Evolutionary conservation across 495 filamentous ascomycete genomes (phyloP).

Genomic region (Penicillium egyptiacum): DNA sequence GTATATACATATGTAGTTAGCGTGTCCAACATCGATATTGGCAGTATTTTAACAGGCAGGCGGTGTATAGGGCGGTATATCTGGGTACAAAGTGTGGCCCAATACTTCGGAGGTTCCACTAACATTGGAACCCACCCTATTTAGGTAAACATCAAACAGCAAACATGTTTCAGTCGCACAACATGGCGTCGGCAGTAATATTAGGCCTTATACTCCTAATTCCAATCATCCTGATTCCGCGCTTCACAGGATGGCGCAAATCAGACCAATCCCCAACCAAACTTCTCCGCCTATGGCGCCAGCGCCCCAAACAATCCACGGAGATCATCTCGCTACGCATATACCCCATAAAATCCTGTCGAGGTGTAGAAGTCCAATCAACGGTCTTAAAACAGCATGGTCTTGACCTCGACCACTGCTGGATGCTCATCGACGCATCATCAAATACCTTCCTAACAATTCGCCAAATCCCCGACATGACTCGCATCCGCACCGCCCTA

Average conservation of each 20-base stretch:
- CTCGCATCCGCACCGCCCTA: slow-evolving; percentile 40
- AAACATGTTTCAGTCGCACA: slow-evolving; percentile 5
- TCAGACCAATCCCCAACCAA: slow-evolving; percentile 9
- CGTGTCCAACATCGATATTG: too few species aligned
- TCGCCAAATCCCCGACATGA: slow-evolving; percentile 46
- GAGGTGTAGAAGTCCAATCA: slow-evolving; percentile 67
- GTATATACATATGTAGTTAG: too few species aligned
- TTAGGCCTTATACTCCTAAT: slow-evolving; percentile 20
- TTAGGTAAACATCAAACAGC: neutral
- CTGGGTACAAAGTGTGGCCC: neutral
- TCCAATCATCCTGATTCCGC: slow-evolving; percentile 19
- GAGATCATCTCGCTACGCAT: slow-evolving; percentile 60
- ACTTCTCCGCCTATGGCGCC: slow-evolving; percentile 17
- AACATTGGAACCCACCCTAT: too few species aligned
- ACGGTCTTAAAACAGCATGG: slow-evolving; percentile 68
- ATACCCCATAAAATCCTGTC: slow-evolving; percentile 89
- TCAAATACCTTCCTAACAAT: slow-evolving; percentile 45
- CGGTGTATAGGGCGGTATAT: too few species aligned
- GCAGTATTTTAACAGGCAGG: too few species aligned
- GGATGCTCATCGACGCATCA: slow-evolving; percentile 46
- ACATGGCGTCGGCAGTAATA: slow-evolving; percentile 7
- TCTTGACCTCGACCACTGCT: slow-evolving; percentile 73
- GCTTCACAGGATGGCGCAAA: slow-evolving; percentile 19
- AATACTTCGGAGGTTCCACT: neutral
- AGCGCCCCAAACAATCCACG: slow-evolving; percentile 25